Conservation (phyloP, 2,329 filamentous ascomycete species). For the Penicillium sp. region DNA sequence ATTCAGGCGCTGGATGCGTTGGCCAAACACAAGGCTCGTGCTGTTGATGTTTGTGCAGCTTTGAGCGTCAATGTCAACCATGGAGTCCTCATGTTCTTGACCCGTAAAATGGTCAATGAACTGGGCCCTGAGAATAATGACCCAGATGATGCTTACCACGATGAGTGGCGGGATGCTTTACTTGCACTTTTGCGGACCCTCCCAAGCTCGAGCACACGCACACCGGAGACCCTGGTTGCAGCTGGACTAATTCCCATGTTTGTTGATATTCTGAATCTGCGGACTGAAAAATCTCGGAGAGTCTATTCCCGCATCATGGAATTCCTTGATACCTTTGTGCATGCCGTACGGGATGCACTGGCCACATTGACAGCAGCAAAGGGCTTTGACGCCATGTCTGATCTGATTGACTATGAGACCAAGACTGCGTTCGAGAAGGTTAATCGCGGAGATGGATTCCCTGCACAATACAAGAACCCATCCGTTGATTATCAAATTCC, state of each 20-base stretch:
- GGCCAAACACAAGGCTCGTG: constrained; percentile 71
- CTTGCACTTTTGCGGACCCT: constrained; percentile 86
- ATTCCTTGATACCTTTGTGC: constrained; percentile 85
- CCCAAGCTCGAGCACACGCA: constrained; percentile 67
- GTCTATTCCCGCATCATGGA: constrained; percentile 80
- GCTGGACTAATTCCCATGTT: constrained; percentile 88
- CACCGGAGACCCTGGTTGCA: constrained; percentile 79
- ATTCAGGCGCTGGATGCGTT: constrained; percentile 82
- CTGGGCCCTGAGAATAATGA: constrained; percentile 63
- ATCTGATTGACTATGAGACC: constrained; percentile 78
- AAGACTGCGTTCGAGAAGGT: constrained; percentile 65
- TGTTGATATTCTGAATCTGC: constrained; percentile 80
- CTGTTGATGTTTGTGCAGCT: constrained; percentile 81
- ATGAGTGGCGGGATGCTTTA: constrained; percentile 86
- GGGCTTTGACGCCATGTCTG: constrained; percentile 87
- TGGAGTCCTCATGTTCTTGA: constrained; percentile 87
- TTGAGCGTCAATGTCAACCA: constrained; percentile 95
- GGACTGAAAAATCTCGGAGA: constrained; percentile 76
- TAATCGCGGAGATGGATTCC: constrained; percentile 69
- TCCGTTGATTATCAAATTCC: constrained; percentile 91
- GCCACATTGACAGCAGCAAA: constrained; percentile 76
- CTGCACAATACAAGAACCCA: constrained; percentile 69
- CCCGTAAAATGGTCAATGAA: constrained; percentile 83
- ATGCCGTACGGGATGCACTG: constrained; percentile 81
- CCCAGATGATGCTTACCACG: constrained; percentile 64